Percentiles rank a stretch among this genome's conserved stretches.
Conservation (phyloP, 2,329 filamentous ascomycete species). For the Penicillium olsonii region DNA sequence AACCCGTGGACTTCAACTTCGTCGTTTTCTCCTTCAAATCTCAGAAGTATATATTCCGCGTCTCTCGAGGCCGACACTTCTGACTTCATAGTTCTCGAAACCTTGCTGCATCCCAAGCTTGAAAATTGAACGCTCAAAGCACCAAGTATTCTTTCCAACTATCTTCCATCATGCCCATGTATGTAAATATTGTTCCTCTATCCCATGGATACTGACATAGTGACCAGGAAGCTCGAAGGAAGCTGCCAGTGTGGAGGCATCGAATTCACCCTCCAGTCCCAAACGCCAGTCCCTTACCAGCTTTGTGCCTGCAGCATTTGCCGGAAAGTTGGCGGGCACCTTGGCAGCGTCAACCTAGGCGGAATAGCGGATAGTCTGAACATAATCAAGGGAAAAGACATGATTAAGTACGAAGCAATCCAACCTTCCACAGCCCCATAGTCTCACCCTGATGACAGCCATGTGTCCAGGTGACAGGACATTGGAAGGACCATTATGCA, state of each 20-base stretch:
- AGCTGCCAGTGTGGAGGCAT: constrained; percentile 53
- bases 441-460: no score
- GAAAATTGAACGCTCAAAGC: no score
- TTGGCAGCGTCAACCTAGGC: constrained; percentile 50
- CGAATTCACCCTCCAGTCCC: constrained; percentile 49
- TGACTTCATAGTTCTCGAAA: no score
- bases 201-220: constrained; percentile 8
- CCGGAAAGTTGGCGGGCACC: constrained; percentile 49
- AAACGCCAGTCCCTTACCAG: constrained; percentile 52
- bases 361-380: constrained; percentile 46
- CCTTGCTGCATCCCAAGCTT: neutral
- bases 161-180: constrained; percentile 13
- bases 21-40: neutral
- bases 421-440: no score
- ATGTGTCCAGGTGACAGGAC: no score
- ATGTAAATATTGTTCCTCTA: neutral
- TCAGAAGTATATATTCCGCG: constrained; percentile 12
- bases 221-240: constrained; percentile 48
- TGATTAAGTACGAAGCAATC: constrained; percentile 44
- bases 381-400: constrained; percentile 43
- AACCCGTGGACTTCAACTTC: neutral
- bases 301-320: constrained; percentile 54
- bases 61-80: neutral
- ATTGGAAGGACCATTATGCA: no score
- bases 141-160: neutral